Base-by-base conservation (phyloP, 495 filamentous ascomycete species). In the Cudoniella acicularis region DNA sequence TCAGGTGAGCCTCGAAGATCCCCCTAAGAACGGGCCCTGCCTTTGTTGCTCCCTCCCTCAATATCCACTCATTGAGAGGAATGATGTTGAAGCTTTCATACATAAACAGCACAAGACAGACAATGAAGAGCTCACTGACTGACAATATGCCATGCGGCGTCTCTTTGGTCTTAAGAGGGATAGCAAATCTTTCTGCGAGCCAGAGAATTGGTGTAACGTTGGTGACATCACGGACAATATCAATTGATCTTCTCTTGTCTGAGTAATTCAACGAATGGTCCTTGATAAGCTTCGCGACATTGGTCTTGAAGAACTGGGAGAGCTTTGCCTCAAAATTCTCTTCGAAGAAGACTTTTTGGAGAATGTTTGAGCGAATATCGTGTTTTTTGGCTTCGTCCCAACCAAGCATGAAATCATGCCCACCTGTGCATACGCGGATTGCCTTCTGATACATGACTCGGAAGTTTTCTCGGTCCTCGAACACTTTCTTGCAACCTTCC, bases 121-220 rank as follows among this genome's bases (percentile, higher is more conserved):
- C 79, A 69, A 81, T 85, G 72, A 90, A 92, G 53, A 92, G 72
- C 71, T 94, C 89, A 24, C 90, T 81, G 59, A 88, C 84, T 6
- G 84, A 87, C 72, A 90, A 89, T 26, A 90, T 69, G 2, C 87
- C 88, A 60, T 80, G 80, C 16, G 83, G 77, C 65, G 86, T 83
- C 20, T 85, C 79, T 57, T 82, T 77, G 41, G 82, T 86, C 73
- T 89, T 88, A 58, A 96, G 74, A 0, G 90, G 87, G 2, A 96
- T 79, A 20, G 83, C 82, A 67, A 93, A 92, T 20, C 91, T 66
- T 25, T 79, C 79, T 6, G 89, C 79, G 1, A 83, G 88, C 54
- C 93, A 93, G 66, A 88, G 81, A 9, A 88, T 83, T 0, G 85
- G 87, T 0, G 83, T 84, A 8, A 90, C 63, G 65, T 92, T 93